These are phyloP conservation scores for Dissophora ornata DNA, from an alignment of 192 early-diverging fungal genomes.

Conservation along the genomic window DNA sequence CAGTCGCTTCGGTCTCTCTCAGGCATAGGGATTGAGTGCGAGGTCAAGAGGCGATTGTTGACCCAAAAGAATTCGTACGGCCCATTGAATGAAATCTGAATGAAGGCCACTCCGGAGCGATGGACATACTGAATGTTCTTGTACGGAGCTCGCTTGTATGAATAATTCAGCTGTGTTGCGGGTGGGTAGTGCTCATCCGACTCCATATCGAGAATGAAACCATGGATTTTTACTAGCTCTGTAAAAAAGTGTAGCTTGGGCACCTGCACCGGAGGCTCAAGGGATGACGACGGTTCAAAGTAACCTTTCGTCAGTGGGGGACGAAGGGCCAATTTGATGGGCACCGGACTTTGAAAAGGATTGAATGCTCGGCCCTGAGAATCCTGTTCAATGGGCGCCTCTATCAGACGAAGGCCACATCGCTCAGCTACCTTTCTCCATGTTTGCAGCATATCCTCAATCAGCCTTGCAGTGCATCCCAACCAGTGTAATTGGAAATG, in stretches of 20 bases:
- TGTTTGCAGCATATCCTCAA: conserved; percentile 85
- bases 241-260: conserved; percentile 77
- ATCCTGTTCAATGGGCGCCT: conserved; percentile 85
- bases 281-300: conserved; percentile 22
- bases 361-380: conserved; percentile 77
- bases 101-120: conserved; percentile 89
- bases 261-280: conserved; percentile 53
- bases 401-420: conserved; percentile 89
- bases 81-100: conserved; percentile 79
- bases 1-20: conserved; percentile 54
- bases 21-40: conserved; percentile 59
- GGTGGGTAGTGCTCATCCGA: conserved; percentile 80
- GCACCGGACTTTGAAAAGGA: conserved; percentile 87
- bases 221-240: conserved; percentile 81
- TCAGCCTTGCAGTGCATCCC: conserved; percentile 87
- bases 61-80: conserved; percentile 86
- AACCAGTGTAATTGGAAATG: conserved; percentile 97
- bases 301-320: conserved; percentile 71
- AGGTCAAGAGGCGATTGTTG: conserved; percentile 82
- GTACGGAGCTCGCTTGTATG: conserved; percentile 73
- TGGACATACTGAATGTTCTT: conserved; percentile 92
- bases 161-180: conserved; percentile 64
- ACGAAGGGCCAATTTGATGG: conserved; percentile 66
- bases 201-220: conserved; percentile 95
- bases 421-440: conserved; percentile 88